Percentiles rank a stretch among this genome's conserved stretches.
Conservation (phyloP, 1,284 basidiomycete genomes). For the Rhizopogon hawkerae region DNA sequence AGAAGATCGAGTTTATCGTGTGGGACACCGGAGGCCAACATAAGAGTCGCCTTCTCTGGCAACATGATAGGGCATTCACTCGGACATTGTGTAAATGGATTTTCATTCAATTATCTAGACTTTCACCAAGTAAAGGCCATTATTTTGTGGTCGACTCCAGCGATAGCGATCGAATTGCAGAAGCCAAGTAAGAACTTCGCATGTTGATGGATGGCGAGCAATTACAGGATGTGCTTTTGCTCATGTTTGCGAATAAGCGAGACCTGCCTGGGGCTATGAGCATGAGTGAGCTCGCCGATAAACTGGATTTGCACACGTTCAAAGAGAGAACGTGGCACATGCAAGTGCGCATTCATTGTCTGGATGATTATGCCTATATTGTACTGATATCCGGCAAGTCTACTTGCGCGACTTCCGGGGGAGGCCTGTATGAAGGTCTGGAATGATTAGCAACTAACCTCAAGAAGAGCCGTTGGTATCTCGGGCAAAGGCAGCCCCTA, state of each 20-base stretch:
- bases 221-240: conserved; percentile 93
- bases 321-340: conserved; percentile 98
- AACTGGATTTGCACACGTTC: too few relatives aligned
- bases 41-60: conserved; percentile 86
- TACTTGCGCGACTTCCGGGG: conserved; percentile 97
- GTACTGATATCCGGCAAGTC: conserved; percentile 45
- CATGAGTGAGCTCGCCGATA: too few relatives aligned
- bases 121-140: conserved; percentile 99
- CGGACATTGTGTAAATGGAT: conserved; percentile 15
- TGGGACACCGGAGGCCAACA: conserved; percentile 60
- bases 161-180: conserved; percentile 98
- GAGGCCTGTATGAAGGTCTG: conserved; percentile 97
- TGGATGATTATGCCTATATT: conserved; percentile 7
- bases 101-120: conserved; percentile 46
- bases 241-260: conserved; percentile 99
- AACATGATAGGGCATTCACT: conserved; percentile 74
- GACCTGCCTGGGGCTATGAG: conserved; percentile 45
- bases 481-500: conserved; percentile 7
- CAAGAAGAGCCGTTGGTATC: conserved; percentile 64
- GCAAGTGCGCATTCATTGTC: conserved; percentile 52
- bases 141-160: conserved; percentile 99
- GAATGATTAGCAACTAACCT: conserved; percentile 92
- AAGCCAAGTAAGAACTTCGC: conserved; percentile 98
- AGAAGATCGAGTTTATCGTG: conserved; percentile 87
- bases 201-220: conserved; percentile 99